phyloP scores from a whole-genome alignment of 2,329 filamentous ascomycete genomes.

The Diaporthe batatas region DNA sequence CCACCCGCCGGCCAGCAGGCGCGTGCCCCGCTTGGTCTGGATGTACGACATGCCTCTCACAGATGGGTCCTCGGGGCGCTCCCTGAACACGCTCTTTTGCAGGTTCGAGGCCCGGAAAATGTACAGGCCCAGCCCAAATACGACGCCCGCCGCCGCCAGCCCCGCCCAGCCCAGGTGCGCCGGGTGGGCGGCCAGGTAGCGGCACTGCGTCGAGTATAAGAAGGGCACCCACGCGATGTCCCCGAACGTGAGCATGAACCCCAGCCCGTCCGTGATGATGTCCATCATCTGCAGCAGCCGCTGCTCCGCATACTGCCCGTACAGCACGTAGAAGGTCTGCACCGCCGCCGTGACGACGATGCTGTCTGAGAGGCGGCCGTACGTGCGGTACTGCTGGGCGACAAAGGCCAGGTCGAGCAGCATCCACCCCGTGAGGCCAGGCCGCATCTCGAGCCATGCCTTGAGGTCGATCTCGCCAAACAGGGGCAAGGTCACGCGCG shows the following conservation, averaged over 20 bases:
- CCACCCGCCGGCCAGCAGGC: slow-evolving; percentile 85
- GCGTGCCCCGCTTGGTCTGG: slow-evolving; percentile 82
- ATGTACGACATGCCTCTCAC: slow-evolving; percentile 85
- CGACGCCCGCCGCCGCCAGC: slow-evolving; percentile 71
- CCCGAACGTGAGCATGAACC: slow-evolving; percentile 91
- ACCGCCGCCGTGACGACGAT: slow-evolving; percentile 82
- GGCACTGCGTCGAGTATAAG: slow-evolving; percentile 82
- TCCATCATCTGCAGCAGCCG: slow-evolving; percentile 92
- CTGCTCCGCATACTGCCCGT: slow-evolving; percentile 85
- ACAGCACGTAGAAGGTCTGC: slow-evolving; percentile 83
- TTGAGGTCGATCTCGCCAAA: slow-evolving; percentile 89
- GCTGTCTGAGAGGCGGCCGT: slow-evolving; percentile 84
- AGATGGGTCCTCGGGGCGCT: slow-evolving; percentile 81
- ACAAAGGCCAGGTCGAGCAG: slow-evolving; percentile 85
- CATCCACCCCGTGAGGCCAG: slow-evolving; percentile 87
- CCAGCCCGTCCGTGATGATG: slow-evolving; percentile 89
- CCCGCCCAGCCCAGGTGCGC: slow-evolving; percentile 77
- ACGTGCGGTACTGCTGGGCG: slow-evolving; percentile 85
- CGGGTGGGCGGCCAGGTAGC: slow-evolving; percentile 85
- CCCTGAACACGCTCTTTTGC: slow-evolving; percentile 92
- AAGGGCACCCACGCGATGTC: slow-evolving; percentile 91
- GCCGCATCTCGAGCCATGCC: slow-evolving; percentile 84
- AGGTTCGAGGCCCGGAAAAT: slow-evolving; percentile 91
- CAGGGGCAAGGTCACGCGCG: slow-evolving; percentile 79
- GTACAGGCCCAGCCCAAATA: slow-evolving; percentile 79